Conservation (phyloP, 2,329 filamentous ascomycete genomes). For the Fusarium pseudocircinatum region DNA sequence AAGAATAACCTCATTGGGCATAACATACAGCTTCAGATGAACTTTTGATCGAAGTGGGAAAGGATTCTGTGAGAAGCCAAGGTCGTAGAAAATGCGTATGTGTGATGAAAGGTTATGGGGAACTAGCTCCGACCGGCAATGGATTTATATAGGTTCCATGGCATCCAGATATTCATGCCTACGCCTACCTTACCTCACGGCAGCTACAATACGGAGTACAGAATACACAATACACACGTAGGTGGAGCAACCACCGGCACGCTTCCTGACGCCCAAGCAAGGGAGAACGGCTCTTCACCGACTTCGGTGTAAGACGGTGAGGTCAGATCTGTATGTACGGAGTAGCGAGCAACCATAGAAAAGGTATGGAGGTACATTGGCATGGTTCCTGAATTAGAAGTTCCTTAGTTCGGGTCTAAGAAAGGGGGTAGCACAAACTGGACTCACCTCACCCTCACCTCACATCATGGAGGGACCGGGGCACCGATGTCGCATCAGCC, state of each 20-base stretch:
- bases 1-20: not conserved
- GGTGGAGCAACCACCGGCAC: conserved; percentile 32
- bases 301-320: conserved; percentile 42
- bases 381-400: conserved; percentile 14
- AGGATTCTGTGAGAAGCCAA: not conserved
- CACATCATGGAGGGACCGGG: conserved; percentile 1
- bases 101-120: conserved; percentile 28
- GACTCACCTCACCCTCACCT: conserved; percentile 3
- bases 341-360: not conserved
- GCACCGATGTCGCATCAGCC: conserved; percentile 41
- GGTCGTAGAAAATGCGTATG: conserved; percentile 5
- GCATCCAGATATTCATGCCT: not conserved
- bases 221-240: not conserved
- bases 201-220: not conserved
- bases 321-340: conserved; percentile 3
- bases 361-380: conserved; percentile 3
- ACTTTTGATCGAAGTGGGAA: conserved; percentile 9
- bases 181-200: not conserved
- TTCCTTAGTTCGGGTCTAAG: not conserved
- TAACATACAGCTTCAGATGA: conserved; percentile 31
- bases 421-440: conserved; percentile 11
- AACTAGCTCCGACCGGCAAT: conserved; percentile 12
- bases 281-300: conserved; percentile 33
- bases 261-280: conserved; percentile 30
- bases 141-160: conserved; percentile 34